These are phyloP conservation scores for Apiospora saccharicola DNA, from an alignment of 2,329 filamentous ascomycete genomes.

Conservation along the genomic window DNA sequence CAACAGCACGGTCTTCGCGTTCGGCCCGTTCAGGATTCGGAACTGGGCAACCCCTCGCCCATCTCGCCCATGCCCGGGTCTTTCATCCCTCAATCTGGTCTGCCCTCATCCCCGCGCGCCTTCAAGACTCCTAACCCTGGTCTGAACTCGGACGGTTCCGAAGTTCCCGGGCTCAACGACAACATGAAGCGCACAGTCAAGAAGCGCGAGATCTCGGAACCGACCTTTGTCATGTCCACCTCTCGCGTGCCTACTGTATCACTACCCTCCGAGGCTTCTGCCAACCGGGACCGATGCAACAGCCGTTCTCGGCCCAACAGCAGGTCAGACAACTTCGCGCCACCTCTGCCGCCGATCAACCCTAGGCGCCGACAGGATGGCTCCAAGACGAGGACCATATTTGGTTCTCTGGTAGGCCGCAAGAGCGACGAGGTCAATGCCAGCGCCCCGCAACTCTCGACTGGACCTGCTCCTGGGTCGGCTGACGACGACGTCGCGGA, in stretches of 20 bases:
- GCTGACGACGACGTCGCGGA: constrained; percentile 48
- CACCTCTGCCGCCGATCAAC: constrained; percentile 66
- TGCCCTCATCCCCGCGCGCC: constrained; percentile 45
- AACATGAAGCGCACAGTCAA: constrained; percentile 51
- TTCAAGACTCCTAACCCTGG: constrained; percentile 41
- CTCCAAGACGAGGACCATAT: constrained; percentile 48
- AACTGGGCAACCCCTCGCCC: constrained; percentile 53
- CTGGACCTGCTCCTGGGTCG: not conserved
- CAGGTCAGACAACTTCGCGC: constrained; percentile 47
- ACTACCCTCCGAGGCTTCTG: constrained; percentile 44
- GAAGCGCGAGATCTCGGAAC: constrained; percentile 59
- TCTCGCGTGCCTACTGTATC: constrained; percentile 53
- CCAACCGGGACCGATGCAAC: constrained; percentile 45
- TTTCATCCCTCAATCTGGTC: constrained; percentile 39
- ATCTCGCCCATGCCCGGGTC: constrained; percentile 52
- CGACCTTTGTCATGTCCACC: constrained; percentile 55
- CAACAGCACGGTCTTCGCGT: constrained; percentile 32
- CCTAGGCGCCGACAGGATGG: constrained; percentile 56
- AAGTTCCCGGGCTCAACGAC: constrained; percentile 46
- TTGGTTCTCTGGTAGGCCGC: constrained; percentile 47
- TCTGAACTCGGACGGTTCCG: constrained; percentile 34
- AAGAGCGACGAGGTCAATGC: constrained; percentile 43
- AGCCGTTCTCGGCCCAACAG: constrained; percentile 49
- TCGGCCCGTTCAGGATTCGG: constrained; percentile 41
- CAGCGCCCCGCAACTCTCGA: constrained; percentile 40